Base-by-base conservation (phyloP, 164 flowering plant genomes). In the Berberis thunbergii region DNA sequence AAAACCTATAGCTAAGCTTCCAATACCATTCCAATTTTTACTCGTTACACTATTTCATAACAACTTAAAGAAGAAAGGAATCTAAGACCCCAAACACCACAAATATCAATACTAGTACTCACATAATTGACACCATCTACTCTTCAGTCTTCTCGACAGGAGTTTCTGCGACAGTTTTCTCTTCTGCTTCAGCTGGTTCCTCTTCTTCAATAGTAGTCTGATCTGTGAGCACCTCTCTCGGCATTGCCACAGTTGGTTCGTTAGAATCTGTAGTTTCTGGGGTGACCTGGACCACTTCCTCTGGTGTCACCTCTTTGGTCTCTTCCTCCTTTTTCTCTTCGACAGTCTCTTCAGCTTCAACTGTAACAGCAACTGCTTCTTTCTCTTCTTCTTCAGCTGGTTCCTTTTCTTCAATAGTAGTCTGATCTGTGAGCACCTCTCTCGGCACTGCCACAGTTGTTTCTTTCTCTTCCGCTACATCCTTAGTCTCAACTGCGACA, bases 131-230 rank as follows among this genome's bases (percentile, higher is more conserved):
- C 26, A 26, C 38, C 58, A 55, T 55, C 38, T 55, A 55, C 39
- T 55, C 58, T 39, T 55, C 58, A 55, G 58, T 38, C 58, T 55
- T 55, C n/a, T 54, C 57, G 38, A 38, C 41, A n/a, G 58, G 58
- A 55, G 58, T 39, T 55, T 55, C 58, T 4, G 58, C 7, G 7
- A n/a, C 58, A 55, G 38, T 41, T 55, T 13, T 13, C 40, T 13
- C 41, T 12, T 55, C 41, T 6, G 38, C 58, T 55, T 55, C 58
- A 55, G 58, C 58, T 55, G 58, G 58, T 55, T 55, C 38, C 41
- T 55, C 58, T 55, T 55, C 58, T 38, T 55, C 58, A 2, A 38
- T 39, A 3, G 39, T 55, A 39, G 38, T 55, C n/a, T 13, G 26
- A 26, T 26, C 26, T 26, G 26, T 26, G 26, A 26, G 26, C 26